A percentile compares a stretch with the other conserved stretches of the same genome.
phyloP scores from a whole-genome alignment of 1,139 yeast genomes.

The Nakaseomyces kungkrabaensis region DNA sequence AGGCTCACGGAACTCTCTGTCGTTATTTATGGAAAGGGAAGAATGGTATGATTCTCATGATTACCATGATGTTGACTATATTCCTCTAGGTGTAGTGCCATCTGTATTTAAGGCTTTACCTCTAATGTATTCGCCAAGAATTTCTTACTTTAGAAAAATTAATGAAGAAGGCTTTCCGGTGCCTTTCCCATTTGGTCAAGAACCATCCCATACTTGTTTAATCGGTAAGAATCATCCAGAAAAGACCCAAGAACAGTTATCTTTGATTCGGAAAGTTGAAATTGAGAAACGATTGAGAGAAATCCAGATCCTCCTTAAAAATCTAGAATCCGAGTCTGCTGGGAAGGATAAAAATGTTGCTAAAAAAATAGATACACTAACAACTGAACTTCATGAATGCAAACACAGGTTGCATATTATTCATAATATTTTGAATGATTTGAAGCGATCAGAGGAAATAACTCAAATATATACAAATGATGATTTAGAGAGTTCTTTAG shows the following conservation, averaged over 20 bases:
- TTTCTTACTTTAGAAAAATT: conserved; percentile 65
- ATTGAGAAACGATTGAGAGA: conserved; percentile 34
- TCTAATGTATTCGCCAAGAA: conserved; percentile 60
- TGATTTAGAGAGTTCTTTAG: conserved; percentile 15
- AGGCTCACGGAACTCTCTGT: neutral
- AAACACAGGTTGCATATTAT: conserved; percentile 33
- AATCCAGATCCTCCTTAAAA: conserved; percentile 5
- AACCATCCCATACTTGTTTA: conserved; percentile 54
- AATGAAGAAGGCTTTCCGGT: conserved; percentile 43
- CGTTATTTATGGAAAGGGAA: neutral
- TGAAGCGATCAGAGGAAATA: conserved; percentile 26
- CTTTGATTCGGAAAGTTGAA: conserved; percentile 34
- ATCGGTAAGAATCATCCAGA: conserved; percentile 51
- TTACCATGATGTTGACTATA: conserved; percentile 56
- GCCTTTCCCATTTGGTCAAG: conserved; percentile 58
- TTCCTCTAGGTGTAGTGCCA: conserved; percentile 49
- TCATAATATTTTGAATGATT: conserved; percentile 28
- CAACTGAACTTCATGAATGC: conserved; percentile 31
- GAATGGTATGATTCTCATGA: conserved; percentile 76
- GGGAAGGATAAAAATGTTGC: conserved; percentile 11
- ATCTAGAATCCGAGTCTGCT: conserved; percentile 6
- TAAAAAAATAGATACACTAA: conserved; percentile 15
- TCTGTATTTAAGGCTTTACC: conserved; percentile 38
- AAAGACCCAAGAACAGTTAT: conserved; percentile 39
- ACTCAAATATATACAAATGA: conserved; percentile 20